These are phyloP conservation scores for Kalmusia sp. DNA, from an alignment of 2,329 filamentous ascomycete genomes.

Conservation along the genomic window DNA sequence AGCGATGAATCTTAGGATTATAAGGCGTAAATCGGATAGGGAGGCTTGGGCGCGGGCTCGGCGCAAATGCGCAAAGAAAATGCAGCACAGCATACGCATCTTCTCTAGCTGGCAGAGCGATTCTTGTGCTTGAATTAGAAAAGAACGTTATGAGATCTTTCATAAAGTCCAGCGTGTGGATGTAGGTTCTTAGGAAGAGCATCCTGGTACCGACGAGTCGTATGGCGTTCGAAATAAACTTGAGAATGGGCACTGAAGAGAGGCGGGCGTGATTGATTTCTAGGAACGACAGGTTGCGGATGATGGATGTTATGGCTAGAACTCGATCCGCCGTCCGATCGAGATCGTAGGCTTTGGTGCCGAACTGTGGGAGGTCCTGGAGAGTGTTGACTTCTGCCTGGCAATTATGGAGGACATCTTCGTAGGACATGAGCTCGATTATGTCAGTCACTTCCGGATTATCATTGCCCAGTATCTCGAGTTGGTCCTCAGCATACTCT, in stretches of 20 bases:
- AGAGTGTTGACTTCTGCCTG: slow-evolving; percentile 75
- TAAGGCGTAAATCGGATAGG: slow-evolving; percentile 79
- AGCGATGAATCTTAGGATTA: slow-evolving; percentile 81
- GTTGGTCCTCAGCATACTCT: slow-evolving; percentile 89
- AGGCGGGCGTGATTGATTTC: slow-evolving; percentile 78
- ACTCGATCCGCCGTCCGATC: slow-evolving; percentile 86
- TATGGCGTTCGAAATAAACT: slow-evolving; percentile 83
- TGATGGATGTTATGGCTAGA: slow-evolving; percentile 88
- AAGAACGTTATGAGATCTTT: slow-evolving; percentile 90
- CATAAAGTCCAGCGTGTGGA: slow-evolving; percentile 94
- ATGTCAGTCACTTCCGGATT: slow-evolving; percentile 86
- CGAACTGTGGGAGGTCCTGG: slow-evolving; percentile 76
- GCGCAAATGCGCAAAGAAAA: slow-evolving; percentile 90
- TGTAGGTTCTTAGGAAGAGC: slow-evolving; percentile 80
- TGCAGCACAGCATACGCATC: slow-evolving; percentile 86
- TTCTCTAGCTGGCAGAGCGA: slow-evolving; percentile 84
- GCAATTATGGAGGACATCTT: slow-evolving; percentile 83
- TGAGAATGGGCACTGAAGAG: slow-evolving; percentile 78
- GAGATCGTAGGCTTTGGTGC: slow-evolving; percentile 78
- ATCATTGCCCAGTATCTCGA: slow-evolving; percentile 83
- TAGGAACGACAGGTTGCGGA: slow-evolving; percentile 90
- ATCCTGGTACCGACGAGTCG: slow-evolving; percentile 88
- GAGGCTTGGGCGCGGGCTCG: slow-evolving; percentile 71
- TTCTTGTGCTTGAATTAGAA: slow-evolving; percentile 82
- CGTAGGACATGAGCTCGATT: slow-evolving; percentile 82